Percentiles rank a stretch among this genome's conserved stretches.
These are phyloP conservation scores for Ampelomyces quisqualis DNA, from an alignment of 2,329 filamentous ascomycete genomes.

Conservation along the genomic window DNA sequence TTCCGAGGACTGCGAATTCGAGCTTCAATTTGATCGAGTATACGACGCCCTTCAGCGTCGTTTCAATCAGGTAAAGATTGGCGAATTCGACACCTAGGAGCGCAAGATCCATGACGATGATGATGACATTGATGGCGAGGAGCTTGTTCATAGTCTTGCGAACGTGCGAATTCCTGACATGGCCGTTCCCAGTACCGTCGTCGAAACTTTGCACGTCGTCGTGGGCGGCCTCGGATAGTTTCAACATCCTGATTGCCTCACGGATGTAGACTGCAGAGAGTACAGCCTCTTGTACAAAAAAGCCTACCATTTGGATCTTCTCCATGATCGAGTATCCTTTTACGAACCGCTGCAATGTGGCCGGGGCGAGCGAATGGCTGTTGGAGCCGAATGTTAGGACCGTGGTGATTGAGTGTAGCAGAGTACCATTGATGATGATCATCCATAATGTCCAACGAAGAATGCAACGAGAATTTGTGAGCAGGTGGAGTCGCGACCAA, in stretches of 20 bases:
- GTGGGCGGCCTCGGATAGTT: constrained; percentile 27
- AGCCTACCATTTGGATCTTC: constrained; percentile 49
- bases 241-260: constrained; percentile 53
- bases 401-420: constrained; percentile 57
- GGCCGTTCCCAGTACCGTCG: constrained; percentile 19
- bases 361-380: constrained; percentile 26
- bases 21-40: constrained; percentile 55
- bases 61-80: constrained; percentile 39
- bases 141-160: constrained; percentile 41
- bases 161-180: constrained; percentile 23
- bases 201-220: constrained; percentile 37
- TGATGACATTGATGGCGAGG: constrained; percentile 38
- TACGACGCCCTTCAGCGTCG: constrained; percentile 46
- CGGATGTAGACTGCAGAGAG: constrained; percentile 54
- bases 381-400: constrained; percentile 59
- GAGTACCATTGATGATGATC: constrained; percentile 57
- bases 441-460: constrained; percentile 56
- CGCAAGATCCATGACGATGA: constrained; percentile 36
- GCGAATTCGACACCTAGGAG: constrained; percentile 35
- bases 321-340: constrained; percentile 47
- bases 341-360: constrained; percentile 31
- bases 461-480: constrained; percentile 53
- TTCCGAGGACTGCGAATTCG: constrained; percentile 58
- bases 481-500: constrained; percentile 63
- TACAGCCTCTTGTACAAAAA: constrained; percentile 46